Conservation (phyloP, 2,329 filamentous ascomycete genomes). For the Aureobasidium pullulans region DNA sequence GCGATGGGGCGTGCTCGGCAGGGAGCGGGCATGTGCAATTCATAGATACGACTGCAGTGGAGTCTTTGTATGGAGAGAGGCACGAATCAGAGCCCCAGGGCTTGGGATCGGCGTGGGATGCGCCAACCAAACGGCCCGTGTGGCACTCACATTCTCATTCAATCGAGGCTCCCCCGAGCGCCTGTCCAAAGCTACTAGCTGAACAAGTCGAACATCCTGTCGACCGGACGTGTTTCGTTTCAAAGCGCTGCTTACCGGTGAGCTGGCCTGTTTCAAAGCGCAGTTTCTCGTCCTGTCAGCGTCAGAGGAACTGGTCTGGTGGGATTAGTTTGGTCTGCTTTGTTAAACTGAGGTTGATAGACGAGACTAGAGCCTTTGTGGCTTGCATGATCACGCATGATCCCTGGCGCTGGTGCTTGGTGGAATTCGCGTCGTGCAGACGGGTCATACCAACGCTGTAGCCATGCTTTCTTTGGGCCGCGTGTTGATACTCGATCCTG, state of each 20-base stretch:
- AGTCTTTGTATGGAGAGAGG: constrained; percentile 7
- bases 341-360: constrained; percentile 7
- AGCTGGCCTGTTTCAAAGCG: not conserved
- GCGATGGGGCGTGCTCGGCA: constrained; percentile 2
- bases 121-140: constrained; percentile 5
- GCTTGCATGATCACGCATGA: constrained; percentile 11
- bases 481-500: not conserved
- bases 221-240: not conserved
- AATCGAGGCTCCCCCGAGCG: not conserved
- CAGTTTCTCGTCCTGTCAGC: not conserved
- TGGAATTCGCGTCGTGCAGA: constrained; percentile 4
- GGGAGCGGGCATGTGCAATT: constrained; percentile 7
- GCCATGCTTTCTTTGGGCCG: not conserved
- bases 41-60: constrained; percentile 3
- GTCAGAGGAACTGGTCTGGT: not conserved
- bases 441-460: not conserved
- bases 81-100: constrained; percentile 8
- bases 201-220: not conserved
- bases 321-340: not conserved
- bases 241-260: not conserved
- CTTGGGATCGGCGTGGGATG: constrained; percentile 9
- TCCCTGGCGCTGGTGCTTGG: constrained; percentile 1
- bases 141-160: not conserved
- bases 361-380: constrained; percentile 10
- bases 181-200: not conserved